Evolutionary conservation across 805 yeast species (phyloP).

Genomic region (Myxozyma udenii): DNA sequence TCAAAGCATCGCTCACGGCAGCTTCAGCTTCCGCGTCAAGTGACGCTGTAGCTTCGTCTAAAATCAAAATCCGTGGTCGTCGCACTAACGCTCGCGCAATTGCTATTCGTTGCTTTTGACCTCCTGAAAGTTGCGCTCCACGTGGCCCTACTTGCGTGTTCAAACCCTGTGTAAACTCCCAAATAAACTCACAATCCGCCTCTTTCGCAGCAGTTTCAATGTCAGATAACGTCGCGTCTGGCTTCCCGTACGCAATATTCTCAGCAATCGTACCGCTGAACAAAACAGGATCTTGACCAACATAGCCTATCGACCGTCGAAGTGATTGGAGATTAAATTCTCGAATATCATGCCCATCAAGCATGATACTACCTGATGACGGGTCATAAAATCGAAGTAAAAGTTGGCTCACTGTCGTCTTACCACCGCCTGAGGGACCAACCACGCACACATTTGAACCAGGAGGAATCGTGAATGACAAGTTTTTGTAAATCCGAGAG

Average conservation of each 20-base stretch:
- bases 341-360: constrained; percentile 81
- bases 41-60: constrained; percentile 59
- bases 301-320: constrained; percentile 76
- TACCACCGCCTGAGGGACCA: constrained; percentile 95
- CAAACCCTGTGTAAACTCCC: constrained; percentile 54
- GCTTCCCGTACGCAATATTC: constrained; percentile 80
- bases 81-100: constrained; percentile 60
- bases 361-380: constrained; percentile 49
- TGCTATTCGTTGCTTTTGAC: constrained; percentile 63
- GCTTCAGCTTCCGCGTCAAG: constrained; percentile 60
- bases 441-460: constrained; percentile 92
- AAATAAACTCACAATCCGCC: constrained; percentile 64
- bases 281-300: constrained; percentile 93
- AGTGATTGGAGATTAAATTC: constrained; percentile 71
- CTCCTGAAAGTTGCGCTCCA: constrained; percentile 57
- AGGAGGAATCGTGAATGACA: constrained; percentile 59
- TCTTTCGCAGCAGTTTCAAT: constrained; percentile 41
- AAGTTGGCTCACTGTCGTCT: constrained; percentile 75
- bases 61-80: constrained; percentile 52
- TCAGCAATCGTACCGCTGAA: constrained; percentile 86
- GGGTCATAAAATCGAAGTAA: constrained; percentile 84
- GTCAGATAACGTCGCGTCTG: constrained; percentile 64
- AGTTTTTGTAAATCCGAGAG: constrained; percentile 56
- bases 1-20: constrained; percentile 59
- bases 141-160: constrained; percentile 52